phyloP scores from a whole-genome alignment of 2,329 filamentous ascomycete species.

The Rutstroemia sp. region DNA sequence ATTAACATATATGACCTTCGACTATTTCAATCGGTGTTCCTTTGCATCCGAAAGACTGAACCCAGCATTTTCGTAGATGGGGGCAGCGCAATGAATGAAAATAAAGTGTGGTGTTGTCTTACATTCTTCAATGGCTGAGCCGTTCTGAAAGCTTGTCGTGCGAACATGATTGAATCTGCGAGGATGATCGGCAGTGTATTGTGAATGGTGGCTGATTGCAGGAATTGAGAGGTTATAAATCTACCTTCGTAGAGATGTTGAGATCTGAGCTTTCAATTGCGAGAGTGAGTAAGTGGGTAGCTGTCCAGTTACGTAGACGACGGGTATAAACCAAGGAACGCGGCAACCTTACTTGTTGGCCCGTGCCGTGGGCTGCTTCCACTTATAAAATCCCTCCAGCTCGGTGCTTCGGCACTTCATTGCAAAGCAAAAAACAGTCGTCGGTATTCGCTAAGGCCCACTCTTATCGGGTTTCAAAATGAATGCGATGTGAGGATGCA shows the following conservation, averaged over 20 bases:
- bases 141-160: slow-evolving; percentile 56
- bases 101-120: slow-evolving; percentile 27
- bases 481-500: too few species aligned
- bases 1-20: slow-evolving; percentile 8
- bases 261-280: too few species aligned
- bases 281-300: too few species aligned
- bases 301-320: too few species aligned
- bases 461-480: too few species aligned
- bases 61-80: neutral
- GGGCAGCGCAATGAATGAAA: neutral
- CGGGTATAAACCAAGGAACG: too few species aligned
- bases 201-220: neutral
- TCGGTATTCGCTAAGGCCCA: too few species aligned
- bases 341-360: too few species aligned
- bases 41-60: neutral
- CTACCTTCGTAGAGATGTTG: neutral
- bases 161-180: slow-evolving; percentile 47
- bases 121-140: slow-evolving; percentile 61
- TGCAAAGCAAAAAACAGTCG: too few species aligned
- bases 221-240: neutral
- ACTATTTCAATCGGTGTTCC: neutral
- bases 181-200: neutral
- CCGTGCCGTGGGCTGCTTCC: too few species aligned
- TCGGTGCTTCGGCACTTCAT: too few species aligned
- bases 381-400: too few species aligned